Percentiles rank a stretch among this genome's conserved stretches.
Conservation (phyloP, 2,329 filamentous ascomycete species). For the Alternaria burnsii region DNA sequence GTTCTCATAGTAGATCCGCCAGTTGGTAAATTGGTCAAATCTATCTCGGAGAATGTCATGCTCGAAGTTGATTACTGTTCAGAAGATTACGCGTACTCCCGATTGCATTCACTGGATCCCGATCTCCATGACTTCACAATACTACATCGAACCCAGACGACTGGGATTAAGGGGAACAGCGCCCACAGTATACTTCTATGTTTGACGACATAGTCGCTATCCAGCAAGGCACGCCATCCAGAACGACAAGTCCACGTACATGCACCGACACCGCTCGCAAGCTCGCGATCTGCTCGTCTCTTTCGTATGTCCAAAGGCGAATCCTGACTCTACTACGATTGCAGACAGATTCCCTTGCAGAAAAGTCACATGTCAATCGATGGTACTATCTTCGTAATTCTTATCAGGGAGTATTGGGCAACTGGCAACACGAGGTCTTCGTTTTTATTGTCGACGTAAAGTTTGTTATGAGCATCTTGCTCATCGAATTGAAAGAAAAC, state of each 20-base stretch:
- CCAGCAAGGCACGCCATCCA: background rate
- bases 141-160: background rate
- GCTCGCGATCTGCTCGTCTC: slow-evolving; percentile 2
- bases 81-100: slow-evolving; percentile 2
- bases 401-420: too few relatives aligned
- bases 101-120: slow-evolving; percentile 4
- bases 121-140: slow-evolving; percentile 1
- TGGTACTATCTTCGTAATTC: too few relatives aligned
- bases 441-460: too few relatives aligned
- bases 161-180: background rate
- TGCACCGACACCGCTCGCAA: slow-evolving; percentile 9
- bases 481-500: too few relatives aligned
- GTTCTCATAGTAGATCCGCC: background rate
- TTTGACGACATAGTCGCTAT: slow-evolving; percentile 6
- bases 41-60: background rate
- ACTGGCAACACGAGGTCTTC: too few relatives aligned
- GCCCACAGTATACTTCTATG: background rate
- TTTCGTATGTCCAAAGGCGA: background rate
- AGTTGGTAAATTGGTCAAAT: background rate
- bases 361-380: too few relatives aligned
- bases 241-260: background rate
- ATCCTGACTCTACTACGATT: too few relatives aligned
- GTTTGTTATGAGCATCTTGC: too few relatives aligned
- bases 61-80: background rate
- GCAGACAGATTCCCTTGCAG: too few relatives aligned